Evolutionary conservation across 768 basidiomycete species (phyloP), one percentile per base, ranked within the genome.

Genomic region (Agaricus sinodeliciosus): DNA sequence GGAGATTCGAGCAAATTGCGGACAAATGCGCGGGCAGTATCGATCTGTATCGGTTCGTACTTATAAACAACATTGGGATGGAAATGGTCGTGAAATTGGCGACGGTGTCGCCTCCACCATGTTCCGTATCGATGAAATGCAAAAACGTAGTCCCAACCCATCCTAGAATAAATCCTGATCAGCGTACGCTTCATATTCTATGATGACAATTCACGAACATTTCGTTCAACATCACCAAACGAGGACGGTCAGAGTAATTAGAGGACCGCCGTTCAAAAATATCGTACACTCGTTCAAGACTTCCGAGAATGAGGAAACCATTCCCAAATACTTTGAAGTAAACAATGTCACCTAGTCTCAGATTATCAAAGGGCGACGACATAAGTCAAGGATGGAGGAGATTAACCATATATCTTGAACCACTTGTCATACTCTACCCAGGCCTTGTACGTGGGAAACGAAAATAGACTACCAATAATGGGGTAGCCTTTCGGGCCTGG

Each of bases 301-400:
- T 46, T 18, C 54, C 51, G 2, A 58, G 41, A 13, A 58, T 31
- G 7, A 58, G 41, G n/a, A 58, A 34, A 12, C 40, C 40, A 26
- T 58, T 55, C 0, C 54, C 57, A 16, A 58, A 28, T 9, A 48
- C 51, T 4, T 58, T 48, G 35, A 58, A 27, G 39, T 58, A 58
- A 13, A 56, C 34, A 15, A 58, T 43, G 37, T 58, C 55, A 6
- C 57, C 57, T 58, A 27, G 43, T n/a, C 25, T 22, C 11, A 12
- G 13, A 3, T n/a, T 26, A 26, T 3, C 25, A 26, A 3, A 11
- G 1, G 13, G 26, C 5, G 31, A 9, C 9, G 26, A 9, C 11
- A 8, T 9, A 44, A 27, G 1, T 12, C 22, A 4, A 22, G 22
- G 31, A 31, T 31, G 11, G 6, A n/a, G 4, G 9, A 11, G 3